A percentile compares a stretch with the other conserved stretches of the same genome.
Conservation (phyloP, 108 stramenopile species). For the Pseudonitzschia pungens region DNA sequence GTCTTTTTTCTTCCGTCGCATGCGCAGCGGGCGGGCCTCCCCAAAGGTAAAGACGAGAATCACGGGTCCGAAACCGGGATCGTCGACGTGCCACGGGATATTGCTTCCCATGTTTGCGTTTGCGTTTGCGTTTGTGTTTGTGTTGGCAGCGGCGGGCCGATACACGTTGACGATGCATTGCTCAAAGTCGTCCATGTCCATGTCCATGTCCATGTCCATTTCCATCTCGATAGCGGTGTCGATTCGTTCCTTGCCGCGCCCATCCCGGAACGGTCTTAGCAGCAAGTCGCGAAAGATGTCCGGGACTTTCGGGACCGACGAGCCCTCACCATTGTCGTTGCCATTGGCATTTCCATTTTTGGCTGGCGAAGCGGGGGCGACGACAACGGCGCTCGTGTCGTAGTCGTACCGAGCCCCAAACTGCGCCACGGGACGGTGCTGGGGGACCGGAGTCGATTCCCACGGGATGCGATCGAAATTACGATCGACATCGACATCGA, state of each 20-base stretch:
- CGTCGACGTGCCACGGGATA: constrained; percentile 51
- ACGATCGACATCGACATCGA: background rate
- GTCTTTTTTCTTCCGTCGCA: constrained; percentile 17
- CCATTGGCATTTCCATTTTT: no score
- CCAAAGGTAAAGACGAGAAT: constrained; percentile 47
- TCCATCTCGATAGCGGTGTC: background rate
- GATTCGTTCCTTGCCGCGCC: background rate
- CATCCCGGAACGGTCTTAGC: background rate
- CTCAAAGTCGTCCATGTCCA: constrained; percentile 32
- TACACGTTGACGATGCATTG: constrained; percentile 52
- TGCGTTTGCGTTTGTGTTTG: background rate
- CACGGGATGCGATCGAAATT: background rate
- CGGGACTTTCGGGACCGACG: constrained; percentile 22
- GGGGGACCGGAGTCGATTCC: constrained; percentile 25
- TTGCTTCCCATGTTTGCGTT: background rate
- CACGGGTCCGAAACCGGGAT: constrained; percentile 36
- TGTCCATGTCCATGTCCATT: no score
- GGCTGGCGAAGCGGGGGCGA: no score
- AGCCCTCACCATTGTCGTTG: background rate
- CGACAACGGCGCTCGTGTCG: constrained; percentile 23
- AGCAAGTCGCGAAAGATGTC: constrained; percentile 24
- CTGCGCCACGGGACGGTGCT: constrained; percentile 40
- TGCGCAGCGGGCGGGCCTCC: constrained; percentile 40
- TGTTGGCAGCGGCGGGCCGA: background rate
- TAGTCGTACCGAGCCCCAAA: constrained; percentile 52